Evolutionary conservation across 768 basidiomycete species (phyloP).

Genomic region (Kwoniella bestiolae): DNA sequence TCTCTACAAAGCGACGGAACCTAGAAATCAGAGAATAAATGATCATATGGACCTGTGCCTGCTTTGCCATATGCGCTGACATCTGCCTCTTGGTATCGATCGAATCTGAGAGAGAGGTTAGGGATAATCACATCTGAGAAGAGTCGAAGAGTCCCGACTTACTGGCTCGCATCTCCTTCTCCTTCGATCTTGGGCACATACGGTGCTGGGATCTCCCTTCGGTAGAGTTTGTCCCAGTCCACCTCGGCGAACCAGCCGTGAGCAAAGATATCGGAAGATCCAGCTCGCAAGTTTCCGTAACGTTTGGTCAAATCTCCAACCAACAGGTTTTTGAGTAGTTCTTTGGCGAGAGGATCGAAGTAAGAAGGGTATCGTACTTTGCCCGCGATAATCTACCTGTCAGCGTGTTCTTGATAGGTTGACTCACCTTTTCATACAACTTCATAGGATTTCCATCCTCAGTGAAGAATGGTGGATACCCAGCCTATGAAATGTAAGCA

Average conservation of each 20-base stretch:
- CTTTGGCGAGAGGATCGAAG: slow-evolving; percentile 57
- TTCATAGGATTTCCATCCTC: slow-evolving; percentile 60
- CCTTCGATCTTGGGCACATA: slow-evolving; percentile 89
- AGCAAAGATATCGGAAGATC: slow-evolving; percentile 57
- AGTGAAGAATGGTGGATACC: slow-evolving; percentile 59
- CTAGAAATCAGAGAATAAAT: slow-evolving; percentile 72
- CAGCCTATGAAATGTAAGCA: slow-evolving; percentile 45
- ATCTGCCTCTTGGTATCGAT: slow-evolving; percentile 60
- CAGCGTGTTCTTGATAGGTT: background rate
- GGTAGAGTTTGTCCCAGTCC: slow-evolving; percentile 79
- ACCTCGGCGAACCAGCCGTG: slow-evolving; percentile 79
- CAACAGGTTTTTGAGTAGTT: slow-evolving; percentile 58
- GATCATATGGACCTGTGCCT: slow-evolving; percentile 62
- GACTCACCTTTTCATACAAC: slow-evolving; percentile 58
- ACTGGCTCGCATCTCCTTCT: slow-evolving; percentile 89
- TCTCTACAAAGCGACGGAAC: background rate
- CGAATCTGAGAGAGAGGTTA: slow-evolving; percentile 52
- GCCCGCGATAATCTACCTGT: slow-evolving; percentile 53
- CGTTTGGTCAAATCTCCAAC: slow-evolving; percentile 58
- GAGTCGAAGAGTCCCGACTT: slow-evolving; percentile 28
- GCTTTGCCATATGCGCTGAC: slow-evolving; percentile 59
- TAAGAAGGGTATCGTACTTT: slow-evolving; percentile 59
- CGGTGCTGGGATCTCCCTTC: slow-evolving; percentile 90
- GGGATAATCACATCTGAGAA: background rate
- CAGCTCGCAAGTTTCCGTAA: slow-evolving; percentile 57